Evolutionary conservation across 768 basidiomycete species (phyloP).

Genomic region (Agaricus bisporus): DNA sequence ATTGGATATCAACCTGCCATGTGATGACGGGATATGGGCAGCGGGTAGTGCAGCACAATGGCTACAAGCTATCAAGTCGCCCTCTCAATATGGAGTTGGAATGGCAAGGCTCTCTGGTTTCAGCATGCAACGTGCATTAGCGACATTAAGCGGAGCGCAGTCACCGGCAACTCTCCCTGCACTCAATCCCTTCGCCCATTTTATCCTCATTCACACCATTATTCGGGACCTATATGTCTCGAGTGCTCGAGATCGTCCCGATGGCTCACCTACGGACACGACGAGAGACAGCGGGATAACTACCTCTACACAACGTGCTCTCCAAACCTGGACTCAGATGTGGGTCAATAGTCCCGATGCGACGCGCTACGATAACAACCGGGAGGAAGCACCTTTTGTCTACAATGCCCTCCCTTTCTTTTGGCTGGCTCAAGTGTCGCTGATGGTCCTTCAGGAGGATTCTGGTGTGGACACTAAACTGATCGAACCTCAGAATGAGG

Average conservation of each 20-base stretch:
- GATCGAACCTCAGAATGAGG: constrained; percentile 18
- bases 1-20: constrained; percentile 46
- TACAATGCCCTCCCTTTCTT: constrained; percentile 50
- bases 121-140: constrained; percentile 31
- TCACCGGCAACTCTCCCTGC: constrained; percentile 21
- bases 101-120: constrained; percentile 28
- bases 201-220: constrained; percentile 40
- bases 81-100: constrained; percentile 36
- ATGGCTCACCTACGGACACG: constrained; percentile 6
- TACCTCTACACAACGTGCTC: constrained; percentile 38
- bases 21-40: constrained; percentile 50
- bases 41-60: constrained; percentile 44
- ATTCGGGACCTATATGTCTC: constrained; percentile 33
- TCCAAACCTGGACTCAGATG: constrained; percentile 57
- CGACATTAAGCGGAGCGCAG: constrained; percentile 26
- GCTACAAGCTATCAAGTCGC: constrained; percentile 32
- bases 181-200: constrained; percentile 36
- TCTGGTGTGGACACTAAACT: constrained; percentile 17
- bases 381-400: constrained; percentile 30
- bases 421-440: constrained; percentile 53
- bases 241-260: constrained; percentile 6
- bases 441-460: constrained; percentile 48
- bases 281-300: constrained; percentile 9
- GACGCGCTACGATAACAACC: constrained; percentile 19
- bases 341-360: constrained; percentile 39